Evolutionary conservation across 306 rosid genomes (phyloP).

Genomic region (Dalbergia cultrata): DNA sequence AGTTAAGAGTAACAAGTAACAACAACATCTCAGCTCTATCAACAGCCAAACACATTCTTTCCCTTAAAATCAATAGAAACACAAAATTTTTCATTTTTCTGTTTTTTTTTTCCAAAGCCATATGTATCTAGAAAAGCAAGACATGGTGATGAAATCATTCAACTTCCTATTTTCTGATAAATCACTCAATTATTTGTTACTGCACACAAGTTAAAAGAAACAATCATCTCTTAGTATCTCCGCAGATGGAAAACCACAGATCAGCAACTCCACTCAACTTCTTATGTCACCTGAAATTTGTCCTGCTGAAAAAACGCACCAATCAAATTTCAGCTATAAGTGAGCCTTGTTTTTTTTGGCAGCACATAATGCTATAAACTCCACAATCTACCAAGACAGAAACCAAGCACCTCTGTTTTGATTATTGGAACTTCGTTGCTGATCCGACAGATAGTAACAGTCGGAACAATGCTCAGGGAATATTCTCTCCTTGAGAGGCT

Average conservation of each 20-base stretch:
- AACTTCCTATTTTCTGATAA: constrained; percentile 57
- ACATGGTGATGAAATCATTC: constrained; percentile 50
- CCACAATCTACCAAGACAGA: constrained; percentile 66
- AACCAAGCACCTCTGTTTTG: constrained; percentile 58
- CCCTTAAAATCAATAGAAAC: constrained; percentile 46
- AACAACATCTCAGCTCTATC: constrained; percentile 37
- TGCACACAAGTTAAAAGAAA: constrained; percentile 67
- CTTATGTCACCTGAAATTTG: constrained; percentile 53
- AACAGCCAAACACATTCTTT: constrained; percentile 45
- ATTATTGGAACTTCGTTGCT: constrained; percentile 46
- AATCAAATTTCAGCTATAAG: constrained; percentile 62
- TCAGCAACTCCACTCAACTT: constrained; percentile 62
- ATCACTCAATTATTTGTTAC: constrained; percentile 66
- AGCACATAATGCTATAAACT: constrained; percentile 51
- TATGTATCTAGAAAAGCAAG: constrained; percentile 43
- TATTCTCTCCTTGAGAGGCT: constrained; percentile 61
- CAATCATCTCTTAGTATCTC: constrained; percentile 57
- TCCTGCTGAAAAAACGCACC: constrained; percentile 58
- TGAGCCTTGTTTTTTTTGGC: constrained; percentile 43
- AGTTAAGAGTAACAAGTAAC: constrained; percentile 33
- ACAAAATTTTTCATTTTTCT: constrained; percentile 37
- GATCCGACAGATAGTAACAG: constrained; percentile 68
- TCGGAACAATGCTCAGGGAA: constrained; percentile 71
- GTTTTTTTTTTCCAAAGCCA: constrained; percentile 41
- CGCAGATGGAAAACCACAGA: constrained; percentile 53